Evolutionary conservation across 495 filamentous ascomycete genomes (phyloP), one percentile per base, ranked within the genome.

Genomic region (Xylaria bambusicola): DNA sequence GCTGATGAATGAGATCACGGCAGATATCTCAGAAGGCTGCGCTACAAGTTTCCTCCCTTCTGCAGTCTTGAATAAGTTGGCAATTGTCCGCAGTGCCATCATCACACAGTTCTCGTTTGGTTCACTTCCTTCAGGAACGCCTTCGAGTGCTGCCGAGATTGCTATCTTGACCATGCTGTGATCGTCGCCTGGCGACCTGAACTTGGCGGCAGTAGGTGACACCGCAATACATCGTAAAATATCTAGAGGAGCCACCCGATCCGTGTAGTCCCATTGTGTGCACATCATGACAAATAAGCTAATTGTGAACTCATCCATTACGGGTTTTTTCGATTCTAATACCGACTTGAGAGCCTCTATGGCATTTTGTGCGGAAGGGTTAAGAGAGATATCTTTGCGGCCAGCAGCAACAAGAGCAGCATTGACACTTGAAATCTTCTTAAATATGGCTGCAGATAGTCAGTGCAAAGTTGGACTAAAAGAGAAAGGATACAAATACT

Each of bases 241-340:
- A 74, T 97, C 95, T 42, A 98, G 80, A 12, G 83, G 89, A 3
- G 95, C 91, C 3, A 99, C 81, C 47, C 91, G 85, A 58, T 89
- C 86, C 21, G 83, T 75, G 20, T 85, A 83, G 6, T 92, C 88
- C 95, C 95, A 98, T 13, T 71, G 65, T 4, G 89, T 91, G 12
- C 83, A 77, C 56, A 94, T 73, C 61, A 83, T 88, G 60, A 89
- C 73, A 13, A 92, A 70, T 2, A 89, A 73, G 21, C 81, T 76
- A 26, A 92, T 67, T 2, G 82, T 79, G 36, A 65, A 55, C 2
- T 67, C 67, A 18, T 76, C 64, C 18, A 61, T 64, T 2, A 72
- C 64, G 5, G 65, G 70, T 9, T 71, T 70, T 9, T 67, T 63
- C 7, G 79, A 69, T 66, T 90, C 86, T 23, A 96, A 67, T 36